Conservation (phyloP, 331 rosid genomes). For the Quercus lobata region DNA sequence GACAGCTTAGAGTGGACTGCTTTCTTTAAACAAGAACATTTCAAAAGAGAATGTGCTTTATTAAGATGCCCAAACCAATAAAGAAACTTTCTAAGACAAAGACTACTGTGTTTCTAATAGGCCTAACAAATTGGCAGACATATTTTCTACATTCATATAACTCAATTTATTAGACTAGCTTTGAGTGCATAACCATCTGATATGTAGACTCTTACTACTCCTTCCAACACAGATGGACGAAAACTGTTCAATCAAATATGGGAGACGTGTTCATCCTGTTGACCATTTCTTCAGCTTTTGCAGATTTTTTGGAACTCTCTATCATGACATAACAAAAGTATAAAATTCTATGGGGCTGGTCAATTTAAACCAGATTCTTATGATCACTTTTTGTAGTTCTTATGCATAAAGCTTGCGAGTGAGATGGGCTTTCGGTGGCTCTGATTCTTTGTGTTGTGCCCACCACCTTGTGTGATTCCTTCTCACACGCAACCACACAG, state of each 20-base stretch:
- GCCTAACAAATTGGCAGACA: conserved; percentile 50
- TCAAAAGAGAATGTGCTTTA: conserved; percentile 50
- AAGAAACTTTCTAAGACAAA: conserved; percentile 34
- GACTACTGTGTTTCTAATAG: conserved; percentile 31
- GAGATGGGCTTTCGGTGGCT: conserved; percentile 57
- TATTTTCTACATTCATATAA: conserved; percentile 33
- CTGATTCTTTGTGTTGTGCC: conserved; percentile 46
- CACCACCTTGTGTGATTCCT: conserved; percentile 74
- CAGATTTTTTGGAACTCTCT: conserved; percentile 31
- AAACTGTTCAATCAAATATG: background rate
- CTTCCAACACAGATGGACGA: conserved; percentile 16
- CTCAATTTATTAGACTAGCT: conserved; percentile 22
- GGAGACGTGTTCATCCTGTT: conserved; percentile 30
- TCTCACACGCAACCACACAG: conserved; percentile 23
- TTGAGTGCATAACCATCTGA: conserved; percentile 27
- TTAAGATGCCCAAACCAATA: conserved; percentile 59
- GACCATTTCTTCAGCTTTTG: conserved; percentile 32
- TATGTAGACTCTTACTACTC: conserved; percentile 16
- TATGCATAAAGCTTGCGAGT: conserved; percentile 34
- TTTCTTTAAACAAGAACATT: conserved; percentile 48
- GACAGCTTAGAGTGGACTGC: conserved; percentile 25
- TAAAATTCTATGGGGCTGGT: conserved; percentile 27
- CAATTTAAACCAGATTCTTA: conserved; percentile 63
- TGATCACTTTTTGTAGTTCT: conserved; percentile 52
- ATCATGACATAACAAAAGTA: conserved; percentile 27